Conservation (phyloP, 1,139 yeast species). For the Debaryomyces robertsiae region DNA sequence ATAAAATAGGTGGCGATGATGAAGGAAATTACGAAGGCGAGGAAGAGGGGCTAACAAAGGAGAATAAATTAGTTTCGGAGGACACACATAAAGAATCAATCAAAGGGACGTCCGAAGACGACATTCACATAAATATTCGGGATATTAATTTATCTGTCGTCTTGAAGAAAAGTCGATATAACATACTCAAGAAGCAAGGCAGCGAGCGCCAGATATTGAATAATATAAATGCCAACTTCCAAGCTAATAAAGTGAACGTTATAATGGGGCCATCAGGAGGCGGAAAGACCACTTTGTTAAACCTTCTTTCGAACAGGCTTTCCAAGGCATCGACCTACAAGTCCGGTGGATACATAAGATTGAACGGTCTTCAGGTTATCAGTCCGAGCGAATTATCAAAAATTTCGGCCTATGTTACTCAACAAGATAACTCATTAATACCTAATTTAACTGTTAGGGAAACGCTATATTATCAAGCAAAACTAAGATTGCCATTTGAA, state of each 20-base stretch:
- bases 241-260: constrained; percentile 68
- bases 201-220: constrained; percentile 32
- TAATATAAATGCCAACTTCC: constrained; percentile 57
- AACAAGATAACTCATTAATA: constrained; percentile 72
- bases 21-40: constrained; percentile 21
- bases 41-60: constrained; percentile 4
- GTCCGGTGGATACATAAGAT: constrained; percentile 26
- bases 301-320: constrained; percentile 65
- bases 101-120: constrained; percentile 10
- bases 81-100: not conserved
- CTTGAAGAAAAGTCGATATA: constrained; percentile 11
- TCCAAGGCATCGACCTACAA: constrained; percentile 32
- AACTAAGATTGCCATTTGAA: constrained; percentile 53
- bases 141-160: constrained; percentile 25
- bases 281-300: constrained; percentile 77
- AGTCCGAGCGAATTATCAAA: constrained; percentile 47
- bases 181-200: constrained; percentile 10
- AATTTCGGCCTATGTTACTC: constrained; percentile 73
- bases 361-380: constrained; percentile 35
- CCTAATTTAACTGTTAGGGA: constrained; percentile 76
- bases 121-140: constrained; percentile 22
- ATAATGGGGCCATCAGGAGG: constrained; percentile 91
- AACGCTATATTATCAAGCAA: constrained; percentile 73
- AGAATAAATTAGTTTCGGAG: no score
- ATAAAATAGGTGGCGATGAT: constrained; percentile 36